Evolutionary conservation across 805 yeast genomes (phyloP).

Genomic region (Zygotorulaspora danielsina): DNA sequence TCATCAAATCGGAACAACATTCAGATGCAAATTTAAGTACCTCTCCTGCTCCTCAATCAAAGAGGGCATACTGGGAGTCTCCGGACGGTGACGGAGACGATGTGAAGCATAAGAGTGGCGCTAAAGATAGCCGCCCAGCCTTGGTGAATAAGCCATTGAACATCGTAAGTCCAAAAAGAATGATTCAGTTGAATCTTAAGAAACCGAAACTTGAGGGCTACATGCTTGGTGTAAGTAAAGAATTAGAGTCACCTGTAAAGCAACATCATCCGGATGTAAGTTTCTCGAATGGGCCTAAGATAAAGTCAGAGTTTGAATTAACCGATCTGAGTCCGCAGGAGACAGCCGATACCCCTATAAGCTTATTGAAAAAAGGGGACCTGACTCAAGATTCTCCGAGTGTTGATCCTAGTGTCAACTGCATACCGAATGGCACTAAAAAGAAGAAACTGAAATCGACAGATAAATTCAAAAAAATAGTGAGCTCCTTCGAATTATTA

Average conservation of each 20-base stretch:
- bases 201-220: constrained; percentile 15
- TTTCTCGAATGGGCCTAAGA: neutral
- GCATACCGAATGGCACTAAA: constrained; percentile 1
- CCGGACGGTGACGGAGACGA: neutral
- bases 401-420: neutral
- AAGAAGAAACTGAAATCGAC: constrained; percentile 8
- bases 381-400: neutral
- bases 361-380: neutral
- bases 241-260: neutral
- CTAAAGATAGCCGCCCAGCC: constrained; percentile 23
- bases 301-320: constrained; percentile 6
- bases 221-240: constrained; percentile 7
- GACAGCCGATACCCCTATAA: constrained; percentile 2
- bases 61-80: neutral
- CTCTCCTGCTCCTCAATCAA: neutral
- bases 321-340: neutral
- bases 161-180: constrained; percentile 5
- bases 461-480: constrained; percentile 9
- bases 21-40: too few species aligned
- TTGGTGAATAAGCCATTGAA: constrained; percentile 17
- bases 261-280: neutral
- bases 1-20: too few species aligned
- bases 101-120: neutral
- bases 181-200: constrained; percentile 6
- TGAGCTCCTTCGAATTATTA: neutral